Conservation (phyloP, 2,329 filamentous ascomycete species). For the Esteya vermicola region DNA sequence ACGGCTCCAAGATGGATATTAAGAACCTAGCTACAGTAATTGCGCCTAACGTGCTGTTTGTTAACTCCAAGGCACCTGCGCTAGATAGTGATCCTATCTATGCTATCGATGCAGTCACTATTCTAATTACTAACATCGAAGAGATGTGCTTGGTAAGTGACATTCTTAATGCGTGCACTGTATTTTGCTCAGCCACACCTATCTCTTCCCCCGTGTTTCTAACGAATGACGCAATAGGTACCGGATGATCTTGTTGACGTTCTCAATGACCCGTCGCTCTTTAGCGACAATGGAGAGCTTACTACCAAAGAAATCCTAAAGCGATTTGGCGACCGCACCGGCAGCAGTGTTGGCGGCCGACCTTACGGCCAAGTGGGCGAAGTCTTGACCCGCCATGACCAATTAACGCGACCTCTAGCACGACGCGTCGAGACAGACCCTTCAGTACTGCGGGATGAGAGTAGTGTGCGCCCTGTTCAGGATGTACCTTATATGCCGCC, state of each 20-base stretch:
- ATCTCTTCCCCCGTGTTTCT: too few species aligned
- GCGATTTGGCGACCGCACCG: conserved; percentile 65
- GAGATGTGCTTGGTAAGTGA: conserved; percentile 89
- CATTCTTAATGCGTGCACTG: not conserved
- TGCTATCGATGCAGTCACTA: conserved; percentile 84
- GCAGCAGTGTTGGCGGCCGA: conserved; percentile 31
- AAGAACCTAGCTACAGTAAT: conserved; percentile 97
- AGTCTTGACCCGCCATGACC: conserved; percentile 41
- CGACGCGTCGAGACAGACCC: conserved; percentile 76
- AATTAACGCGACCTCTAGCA: conserved; percentile 39
- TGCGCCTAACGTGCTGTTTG: conserved; percentile 84
- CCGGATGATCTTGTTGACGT: conserved; percentile 83
- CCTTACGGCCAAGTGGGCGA: conserved; percentile 46
- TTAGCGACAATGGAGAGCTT: conserved; percentile 70
- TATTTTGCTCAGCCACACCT: too few species aligned
- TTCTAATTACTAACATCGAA: conserved; percentile 84
- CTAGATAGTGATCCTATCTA: conserved; percentile 82
- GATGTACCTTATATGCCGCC: conserved; percentile 31
- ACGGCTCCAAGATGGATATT: conserved; percentile 96
- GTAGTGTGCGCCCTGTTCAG: conserved; percentile 65
- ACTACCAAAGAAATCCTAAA: conserved; percentile 96
- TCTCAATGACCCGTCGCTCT: conserved; percentile 68
- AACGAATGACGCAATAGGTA: too few species aligned
- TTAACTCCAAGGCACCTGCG: conserved; percentile 46
- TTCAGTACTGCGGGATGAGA: conserved; percentile 69